Evolutionary conservation across 139 green algal species (phyloP).

Genomic region (Trebouxia sp.): DNA sequence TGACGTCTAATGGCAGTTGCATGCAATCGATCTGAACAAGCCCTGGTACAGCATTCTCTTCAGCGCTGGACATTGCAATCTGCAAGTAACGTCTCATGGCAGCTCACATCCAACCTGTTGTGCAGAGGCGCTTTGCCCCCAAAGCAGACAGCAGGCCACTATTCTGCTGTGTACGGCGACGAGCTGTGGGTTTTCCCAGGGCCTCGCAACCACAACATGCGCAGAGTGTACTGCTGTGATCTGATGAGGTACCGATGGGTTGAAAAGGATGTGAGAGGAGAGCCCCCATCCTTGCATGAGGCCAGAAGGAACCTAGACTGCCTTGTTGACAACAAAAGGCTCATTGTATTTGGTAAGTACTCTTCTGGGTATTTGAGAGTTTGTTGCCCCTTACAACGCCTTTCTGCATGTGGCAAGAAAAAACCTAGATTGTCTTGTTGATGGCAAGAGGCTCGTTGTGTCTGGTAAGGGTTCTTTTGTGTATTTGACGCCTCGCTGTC

Average conservation of each 20-base stretch:
- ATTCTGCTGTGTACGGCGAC: conserved; percentile 35
- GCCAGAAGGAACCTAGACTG: conserved; percentile 34
- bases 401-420: too few species aligned
- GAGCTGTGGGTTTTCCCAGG: conserved; percentile 51
- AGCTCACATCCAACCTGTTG: background rate
- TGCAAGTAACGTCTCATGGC: background rate
- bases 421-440: too few species aligned
- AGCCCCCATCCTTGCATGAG: conserved; percentile 32
- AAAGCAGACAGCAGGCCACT: conserved; percentile 40
- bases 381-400: too few species aligned
- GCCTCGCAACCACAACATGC: conserved; percentile 44
- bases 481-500: too few species aligned
- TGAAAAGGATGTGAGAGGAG: conserved; percentile 36
- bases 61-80: background rate
- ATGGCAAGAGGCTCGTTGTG: too few species aligned
- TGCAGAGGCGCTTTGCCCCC: conserved; percentile 33
- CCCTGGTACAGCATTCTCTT: background rate
- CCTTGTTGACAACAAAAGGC: conserved; percentile 35
- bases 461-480: too few species aligned
- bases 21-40: too few species aligned
- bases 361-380: too few species aligned
- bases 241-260: conserved; percentile 34
- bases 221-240: conserved; percentile 42
- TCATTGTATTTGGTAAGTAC: conserved; percentile 36
- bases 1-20: too few species aligned